Conservation (phyloP, 495 filamentous ascomycete genomes). For the Apodospora peruviana region DNA sequence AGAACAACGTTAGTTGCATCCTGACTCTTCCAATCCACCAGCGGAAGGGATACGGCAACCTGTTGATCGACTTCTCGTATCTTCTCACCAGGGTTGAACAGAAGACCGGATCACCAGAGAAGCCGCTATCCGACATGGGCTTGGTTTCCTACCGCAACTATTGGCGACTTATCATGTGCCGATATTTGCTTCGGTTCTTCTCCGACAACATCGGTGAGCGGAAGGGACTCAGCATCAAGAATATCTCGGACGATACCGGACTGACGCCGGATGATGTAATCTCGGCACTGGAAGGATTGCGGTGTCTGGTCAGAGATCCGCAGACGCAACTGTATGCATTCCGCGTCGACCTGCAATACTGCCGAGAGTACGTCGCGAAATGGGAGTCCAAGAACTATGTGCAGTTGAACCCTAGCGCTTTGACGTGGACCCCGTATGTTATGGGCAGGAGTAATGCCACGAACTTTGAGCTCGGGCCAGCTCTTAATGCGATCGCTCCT, state of each 20-base stretch:
- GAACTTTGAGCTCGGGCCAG: constrained; percentile 74
- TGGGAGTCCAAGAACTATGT: constrained; percentile 86
- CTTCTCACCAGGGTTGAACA: constrained; percentile 87
- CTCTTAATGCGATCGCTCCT: constrained; percentile 82
- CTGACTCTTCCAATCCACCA: constrained; percentile 93
- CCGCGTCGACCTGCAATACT: constrained; percentile 75
- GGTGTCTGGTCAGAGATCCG: constrained; percentile 85
- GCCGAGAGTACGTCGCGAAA: constrained; percentile 74
- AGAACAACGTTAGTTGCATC: constrained; percentile 97
- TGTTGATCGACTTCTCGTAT: constrained; percentile 97
- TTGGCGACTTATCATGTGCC: constrained; percentile 82
- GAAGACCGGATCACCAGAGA: constrained; percentile 94
- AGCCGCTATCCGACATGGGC: constrained; percentile 96
- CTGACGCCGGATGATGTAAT: constrained; percentile 96
- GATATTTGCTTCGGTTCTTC: constrained; percentile 55
- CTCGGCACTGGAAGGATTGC: constrained; percentile 81
- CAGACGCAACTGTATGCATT: constrained; percentile 83
- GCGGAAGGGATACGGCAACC: constrained; percentile 92
- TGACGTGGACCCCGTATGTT: constrained; percentile 96
- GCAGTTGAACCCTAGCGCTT: constrained; percentile 69
- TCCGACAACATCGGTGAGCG: constrained; percentile 46
- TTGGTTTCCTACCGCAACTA: constrained; percentile 96
- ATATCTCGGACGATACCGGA: constrained; percentile 85
- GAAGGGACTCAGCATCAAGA: constrained; percentile 63
- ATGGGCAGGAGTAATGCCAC: constrained; percentile 85